Base-by-base conservation (phyloP, 345 rosid genomes). In the Eucalyptus microcorys region DNA sequence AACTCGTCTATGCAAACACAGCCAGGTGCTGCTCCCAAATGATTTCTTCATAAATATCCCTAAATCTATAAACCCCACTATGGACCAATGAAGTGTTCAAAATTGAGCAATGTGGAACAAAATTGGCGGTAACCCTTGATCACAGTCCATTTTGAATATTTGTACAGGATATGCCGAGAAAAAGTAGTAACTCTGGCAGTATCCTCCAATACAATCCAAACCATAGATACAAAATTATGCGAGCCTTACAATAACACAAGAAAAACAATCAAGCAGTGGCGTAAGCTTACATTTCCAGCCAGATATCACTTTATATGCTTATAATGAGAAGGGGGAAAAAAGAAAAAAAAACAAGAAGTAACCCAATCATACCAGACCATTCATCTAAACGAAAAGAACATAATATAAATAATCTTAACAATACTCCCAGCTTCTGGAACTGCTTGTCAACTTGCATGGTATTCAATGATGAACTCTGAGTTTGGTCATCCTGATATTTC, bases 371-470 rank as follows among this genome's bases (percentile, higher is more conserved):
- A 53, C 16, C n/a, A 86, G 68, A 86, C 83, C 47, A 21, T 76
- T 37, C 16, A 86, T 86, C 45, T 37, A 17, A 49, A 49, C 5
- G 30, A 86, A 7, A 30, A 53, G 68, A 87, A 85, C 86, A 86
- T 16, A 16, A 49, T 17, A 80, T 47, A 86, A 86, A 76, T 85
- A 89, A 50, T 86, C 27, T 40, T 40, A 76, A 76, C 83, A 76
- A 57, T 88, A 95, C 99, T 96, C 91, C 96, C 99, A 96, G 91
- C 92, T 94, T 97, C 89, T 95, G 95, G 87, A 97, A 95, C 88
- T 94, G 99, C 93, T 93, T 95, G 92, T 96, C 99, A 90, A 95
- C 86, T 87, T 88, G 96, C 45, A 89, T 87, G 40, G 88, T 88
- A 89, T 89, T 93, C 87, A 94, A 89, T 86, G 92, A 90, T 88